These are phyloP conservation scores for Yarrowia keelungensis DNA, from an alignment of 805 yeast species.

Conservation along the genomic window DNA sequence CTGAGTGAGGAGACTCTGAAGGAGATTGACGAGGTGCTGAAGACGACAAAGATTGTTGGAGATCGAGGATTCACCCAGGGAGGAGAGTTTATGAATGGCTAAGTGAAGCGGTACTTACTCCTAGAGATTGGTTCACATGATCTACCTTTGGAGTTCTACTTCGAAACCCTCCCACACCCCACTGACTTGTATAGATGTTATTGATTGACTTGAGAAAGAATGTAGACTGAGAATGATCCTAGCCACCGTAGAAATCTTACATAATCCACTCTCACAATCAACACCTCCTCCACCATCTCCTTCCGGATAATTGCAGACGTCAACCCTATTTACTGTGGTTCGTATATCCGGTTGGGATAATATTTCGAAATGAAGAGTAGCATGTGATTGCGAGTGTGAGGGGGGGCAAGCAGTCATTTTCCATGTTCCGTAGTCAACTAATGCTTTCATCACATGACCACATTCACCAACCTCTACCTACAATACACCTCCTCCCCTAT, in stretches of 20 bases:
- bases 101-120: neutral
- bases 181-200: conserved; percentile 11
- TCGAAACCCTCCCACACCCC: neutral
- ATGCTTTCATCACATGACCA: too few species aligned
- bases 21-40: conserved; percentile 58
- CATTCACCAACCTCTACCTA: too few species aligned
- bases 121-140: too few species aligned
- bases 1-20: conserved; percentile 66
- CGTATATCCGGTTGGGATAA: neutral
- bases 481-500: neutral
- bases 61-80: conserved; percentile 50
- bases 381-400: neutral
- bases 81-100: conserved; percentile 31
- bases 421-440: too few species aligned
- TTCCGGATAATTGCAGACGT: conserved; percentile 18
- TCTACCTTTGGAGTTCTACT: too few species aligned
- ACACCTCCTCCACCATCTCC: neutral
- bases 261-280: too few species aligned
- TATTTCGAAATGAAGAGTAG: neutral
- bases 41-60: conserved; percentile 60
- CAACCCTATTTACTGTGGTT: conserved; percentile 16
- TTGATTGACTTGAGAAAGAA: neutral
- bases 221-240: too few species aligned
- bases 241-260: too few species aligned
- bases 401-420: too few species aligned